Conservation (phyloP, 805 yeast species). For the Kuraishia ogatae region DNA sequence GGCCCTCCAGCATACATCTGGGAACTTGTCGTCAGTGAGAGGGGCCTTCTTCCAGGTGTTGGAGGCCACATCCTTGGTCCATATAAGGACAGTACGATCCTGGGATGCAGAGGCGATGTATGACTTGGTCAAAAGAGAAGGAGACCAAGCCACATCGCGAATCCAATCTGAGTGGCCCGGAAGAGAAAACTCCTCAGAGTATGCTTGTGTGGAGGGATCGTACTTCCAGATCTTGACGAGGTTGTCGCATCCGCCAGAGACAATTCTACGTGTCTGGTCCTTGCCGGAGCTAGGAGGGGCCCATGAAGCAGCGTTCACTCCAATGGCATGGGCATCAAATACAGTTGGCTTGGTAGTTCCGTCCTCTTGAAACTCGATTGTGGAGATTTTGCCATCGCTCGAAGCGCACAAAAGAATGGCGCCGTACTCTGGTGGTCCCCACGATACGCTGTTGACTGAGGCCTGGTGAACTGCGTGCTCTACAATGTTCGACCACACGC, state of each 20-base stretch:
- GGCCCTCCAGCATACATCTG: slow-evolving; percentile 97
- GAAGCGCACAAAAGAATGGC: slow-evolving; percentile 87
- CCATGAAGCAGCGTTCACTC: slow-evolving; percentile 94
- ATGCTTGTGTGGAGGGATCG: slow-evolving; percentile 45
- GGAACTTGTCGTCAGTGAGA: slow-evolving; percentile 73
- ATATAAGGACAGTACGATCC: slow-evolving; percentile 87
- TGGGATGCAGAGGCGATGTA: slow-evolving; percentile 96
- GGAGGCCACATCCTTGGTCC: slow-evolving; percentile 68
- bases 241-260: slow-evolving; percentile 93
- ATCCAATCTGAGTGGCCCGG: slow-evolving; percentile 98
- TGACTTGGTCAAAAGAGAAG: slow-evolving; percentile 75
- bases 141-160: slow-evolving; percentile 98
- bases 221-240: slow-evolving; percentile 85
- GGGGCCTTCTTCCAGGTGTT: slow-evolving; percentile 73
- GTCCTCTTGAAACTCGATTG: slow-evolving; percentile 85
- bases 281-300: slow-evolving; percentile 50
- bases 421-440: slow-evolving; percentile 98
- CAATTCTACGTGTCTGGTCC: slow-evolving; percentile 59
- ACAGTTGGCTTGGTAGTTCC: slow-evolving; percentile 62
- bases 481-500: slow-evolving; percentile 80
- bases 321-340: slow-evolving; percentile 83
- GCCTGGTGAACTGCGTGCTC: slow-evolving; percentile 87
- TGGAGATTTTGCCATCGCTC: slow-evolving; percentile 86
- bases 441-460: slow-evolving; percentile 84
- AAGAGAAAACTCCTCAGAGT: slow-evolving; percentile 65